Evolutionary conservation across 2,329 filamentous ascomycete genomes (phyloP).

Genomic region (Phialophora verrucosa): DNA sequence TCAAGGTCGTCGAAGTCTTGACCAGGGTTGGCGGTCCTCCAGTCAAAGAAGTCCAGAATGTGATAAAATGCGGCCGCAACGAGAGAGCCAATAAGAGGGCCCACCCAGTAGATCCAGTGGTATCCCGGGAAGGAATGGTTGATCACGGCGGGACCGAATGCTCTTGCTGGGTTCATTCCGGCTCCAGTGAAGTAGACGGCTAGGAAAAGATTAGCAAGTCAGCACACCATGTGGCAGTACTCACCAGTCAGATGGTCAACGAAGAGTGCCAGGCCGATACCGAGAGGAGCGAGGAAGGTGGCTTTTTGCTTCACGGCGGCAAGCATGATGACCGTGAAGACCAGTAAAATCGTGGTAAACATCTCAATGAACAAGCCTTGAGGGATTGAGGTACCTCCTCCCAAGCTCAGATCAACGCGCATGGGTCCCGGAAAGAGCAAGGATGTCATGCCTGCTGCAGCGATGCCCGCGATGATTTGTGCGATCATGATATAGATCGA

Average conservation of each 20-base stretch:
- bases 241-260: constrained; percentile 59
- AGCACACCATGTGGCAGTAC: background rate
- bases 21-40: constrained; percentile 52
- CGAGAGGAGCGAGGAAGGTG: constrained; percentile 72
- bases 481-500: constrained; percentile 59
- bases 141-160: constrained; percentile 54
- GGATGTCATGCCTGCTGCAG: constrained; percentile 62
- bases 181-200: constrained; percentile 56
- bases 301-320: constrained; percentile 74
- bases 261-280: constrained; percentile 74
- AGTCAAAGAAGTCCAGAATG: constrained; percentile 52
- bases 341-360: constrained; percentile 67
- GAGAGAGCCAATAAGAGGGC: constrained; percentile 52
- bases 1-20: constrained; percentile 55
- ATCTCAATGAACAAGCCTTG: constrained; percentile 71
- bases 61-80: constrained; percentile 56
- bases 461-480: constrained; percentile 65
- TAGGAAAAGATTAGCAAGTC: constrained; percentile 32
- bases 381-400: constrained; percentile 55
- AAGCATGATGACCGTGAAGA: constrained; percentile 70
- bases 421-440: constrained; percentile 63
- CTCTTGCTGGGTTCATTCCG: constrained; percentile 55
- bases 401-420: constrained; percentile 61
- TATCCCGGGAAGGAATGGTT: constrained; percentile 52
- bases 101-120: constrained; percentile 59